A percentile compares a stretch with the other conserved stretches of the same genome.
Evolutionary conservation across 768 basidiomycete genomes (phyloP).

Genomic region (Lentinula sp.): DNA sequence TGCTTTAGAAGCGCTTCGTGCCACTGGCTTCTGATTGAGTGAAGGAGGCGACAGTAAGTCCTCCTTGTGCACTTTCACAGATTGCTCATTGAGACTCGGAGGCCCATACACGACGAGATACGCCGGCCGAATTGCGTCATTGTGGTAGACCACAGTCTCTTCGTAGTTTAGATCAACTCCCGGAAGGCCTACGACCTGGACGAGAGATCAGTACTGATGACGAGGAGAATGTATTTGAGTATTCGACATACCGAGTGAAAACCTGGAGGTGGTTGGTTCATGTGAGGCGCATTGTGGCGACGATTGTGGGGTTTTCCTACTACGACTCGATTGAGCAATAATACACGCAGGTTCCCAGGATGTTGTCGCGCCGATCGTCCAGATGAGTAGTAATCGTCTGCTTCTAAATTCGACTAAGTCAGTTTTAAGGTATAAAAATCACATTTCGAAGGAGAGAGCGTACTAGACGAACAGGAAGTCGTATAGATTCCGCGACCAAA

Average conservation of each 20-base stretch:
- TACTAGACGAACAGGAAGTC: conserved; percentile 62
- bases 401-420: conserved; percentile 33
- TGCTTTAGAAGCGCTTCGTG: conserved; percentile 21
- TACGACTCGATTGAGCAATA: conserved; percentile 58
- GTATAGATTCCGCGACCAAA: conserved; percentile 71
- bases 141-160: conserved; percentile 62
- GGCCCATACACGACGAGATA: conserved; percentile 55
- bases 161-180: conserved; percentile 62
- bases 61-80: background rate
- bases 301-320: conserved; percentile 52
- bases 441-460: conserved; percentile 9
- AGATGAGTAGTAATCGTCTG: conserved; percentile 50
- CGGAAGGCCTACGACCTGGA: conserved; percentile 56
- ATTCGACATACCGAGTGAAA: conserved; percentile 47
- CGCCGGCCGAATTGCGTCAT: conserved; percentile 63
- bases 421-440: background rate
- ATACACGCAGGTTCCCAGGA: conserved; percentile 38
- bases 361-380: conserved; percentile 22
- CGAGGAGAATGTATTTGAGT: background rate
- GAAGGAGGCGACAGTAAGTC: background rate
- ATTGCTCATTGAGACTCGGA: background rate
- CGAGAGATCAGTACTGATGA: background rate
- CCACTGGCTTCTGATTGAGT: background rate
- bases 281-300: conserved; percentile 38
- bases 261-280: conserved; percentile 48